Conservation (phyloP, 495 filamentous ascomycete species). For the Aspergillus coremiiformis region DNA sequence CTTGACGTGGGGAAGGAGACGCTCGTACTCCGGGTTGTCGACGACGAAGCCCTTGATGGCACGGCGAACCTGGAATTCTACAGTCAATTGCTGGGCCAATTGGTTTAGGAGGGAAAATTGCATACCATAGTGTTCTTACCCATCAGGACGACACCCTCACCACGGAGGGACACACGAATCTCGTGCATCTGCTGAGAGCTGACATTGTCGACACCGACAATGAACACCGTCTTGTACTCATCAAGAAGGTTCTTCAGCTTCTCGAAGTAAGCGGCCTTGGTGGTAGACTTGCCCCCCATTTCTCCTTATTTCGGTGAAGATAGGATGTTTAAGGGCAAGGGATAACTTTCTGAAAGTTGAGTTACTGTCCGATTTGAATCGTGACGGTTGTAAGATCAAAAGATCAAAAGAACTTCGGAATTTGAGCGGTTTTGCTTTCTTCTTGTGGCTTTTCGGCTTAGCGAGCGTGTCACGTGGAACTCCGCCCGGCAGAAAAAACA, state of each 20-base stretch:
- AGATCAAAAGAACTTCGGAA: conserved; percentile 11
- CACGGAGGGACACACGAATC: conserved; percentile 83
- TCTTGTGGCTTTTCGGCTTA: conserved; percentile 32
- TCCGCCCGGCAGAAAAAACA: neutral
- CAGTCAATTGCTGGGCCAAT: conserved; percentile 10
- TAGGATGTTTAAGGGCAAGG: conserved; percentile 92
- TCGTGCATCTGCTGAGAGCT: conserved; percentile 99
- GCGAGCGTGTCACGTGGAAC: neutral
- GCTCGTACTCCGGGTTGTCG: conserved; percentile 94
- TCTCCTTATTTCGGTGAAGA: conserved; percentile 88
- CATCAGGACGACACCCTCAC: conserved; percentile 92
- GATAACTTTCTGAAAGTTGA: conserved; percentile 21
- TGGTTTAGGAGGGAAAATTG: neutral
- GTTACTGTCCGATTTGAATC: conserved; percentile 23
- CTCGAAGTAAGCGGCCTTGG: conserved; percentile 98
- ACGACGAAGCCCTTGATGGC: conserved; percentile 89
- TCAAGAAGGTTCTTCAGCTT: conserved; percentile 93
- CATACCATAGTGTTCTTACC: conserved; percentile 99
- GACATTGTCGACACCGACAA: conserved; percentile 93
- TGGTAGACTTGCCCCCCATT: conserved; percentile 96
- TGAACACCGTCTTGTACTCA: conserved; percentile 92
- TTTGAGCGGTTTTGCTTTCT: conserved; percentile 29
- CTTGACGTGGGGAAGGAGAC: conserved; percentile 89
- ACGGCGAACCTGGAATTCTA: conserved; percentile 66
- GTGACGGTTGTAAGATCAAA: conserved; percentile 20